These are phyloP conservation scores for Physcomitrium patens DNA, from an alignment of 225 moss, liverwort and hornwort genomes.

Conservation along the genomic window DNA sequence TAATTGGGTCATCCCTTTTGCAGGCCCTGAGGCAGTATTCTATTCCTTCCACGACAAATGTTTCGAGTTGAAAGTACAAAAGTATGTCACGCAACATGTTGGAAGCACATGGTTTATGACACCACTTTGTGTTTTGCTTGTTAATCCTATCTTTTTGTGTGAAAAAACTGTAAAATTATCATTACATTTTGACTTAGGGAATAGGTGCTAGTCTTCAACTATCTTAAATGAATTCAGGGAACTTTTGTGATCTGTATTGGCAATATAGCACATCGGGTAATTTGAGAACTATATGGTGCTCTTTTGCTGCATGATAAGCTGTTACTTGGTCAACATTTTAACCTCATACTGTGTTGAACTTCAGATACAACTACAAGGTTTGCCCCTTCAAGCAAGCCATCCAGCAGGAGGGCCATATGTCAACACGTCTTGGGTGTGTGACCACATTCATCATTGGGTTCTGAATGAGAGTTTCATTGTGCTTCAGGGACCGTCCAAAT, in stretches of 20 bases:
- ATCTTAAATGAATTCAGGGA: neutral
- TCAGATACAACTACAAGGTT: conserved; percentile 89
- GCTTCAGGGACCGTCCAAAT: conserved; percentile 9
- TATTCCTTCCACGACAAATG: conserved; percentile 80
- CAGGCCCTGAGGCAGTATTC: conserved; percentile 92
- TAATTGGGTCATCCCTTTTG: conserved; percentile 39
- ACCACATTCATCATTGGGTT: conserved; percentile 19
- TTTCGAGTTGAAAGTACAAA: conserved; percentile 86
- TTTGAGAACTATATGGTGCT: conserved; percentile 18
- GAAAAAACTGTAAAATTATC: conserved; percentile 17
- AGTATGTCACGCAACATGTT: conserved; percentile 56
- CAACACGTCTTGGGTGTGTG: conserved; percentile 85
- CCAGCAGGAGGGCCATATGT: conserved; percentile 79
- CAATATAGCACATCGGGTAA: conserved; percentile 25
- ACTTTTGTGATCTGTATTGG: neutral
- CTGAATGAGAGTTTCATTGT: conserved; percentile 3
- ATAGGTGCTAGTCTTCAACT: conserved; percentile 15
- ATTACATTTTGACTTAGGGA: conserved; percentile 4
- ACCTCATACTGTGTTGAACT: conserved; percentile 33
- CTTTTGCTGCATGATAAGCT: conserved; percentile 21
- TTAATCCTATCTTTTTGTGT: conserved; percentile 1
- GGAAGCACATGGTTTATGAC: conserved; percentile 27
- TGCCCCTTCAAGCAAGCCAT: conserved; percentile 89
- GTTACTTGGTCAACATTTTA: conserved; percentile 20
- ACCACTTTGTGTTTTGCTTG: conserved; percentile 15